Evolutionary conservation across 306 rosid genomes (phyloP).

Genomic region (Cicer judaicum): DNA sequence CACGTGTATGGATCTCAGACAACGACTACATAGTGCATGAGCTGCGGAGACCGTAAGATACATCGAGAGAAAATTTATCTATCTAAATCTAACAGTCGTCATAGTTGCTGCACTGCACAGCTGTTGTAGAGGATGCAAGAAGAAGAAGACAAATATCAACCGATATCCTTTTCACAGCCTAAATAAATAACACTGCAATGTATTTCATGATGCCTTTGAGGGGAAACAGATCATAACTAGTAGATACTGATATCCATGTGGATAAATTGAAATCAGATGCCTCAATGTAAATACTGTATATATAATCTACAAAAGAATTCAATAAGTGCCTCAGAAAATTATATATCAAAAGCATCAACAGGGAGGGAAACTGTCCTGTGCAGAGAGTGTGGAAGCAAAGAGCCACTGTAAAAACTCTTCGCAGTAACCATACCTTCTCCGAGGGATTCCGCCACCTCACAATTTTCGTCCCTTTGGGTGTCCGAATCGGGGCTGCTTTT

Average conservation of each 20-base stretch:
- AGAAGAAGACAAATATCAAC: not conserved
- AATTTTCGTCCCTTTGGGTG: conserved; percentile 55
- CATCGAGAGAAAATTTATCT: no score
- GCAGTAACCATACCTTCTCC: conserved; percentile 46
- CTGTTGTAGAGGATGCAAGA: no score
- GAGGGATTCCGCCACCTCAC: conserved; percentile 53
- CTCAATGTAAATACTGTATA: conserved; percentile 38
- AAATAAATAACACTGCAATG: conserved; percentile 13
- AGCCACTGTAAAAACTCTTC: conserved; percentile 51
- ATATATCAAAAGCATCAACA: conserved; percentile 82
- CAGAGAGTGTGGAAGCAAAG: conserved; percentile 65
- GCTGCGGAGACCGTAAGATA: no score
- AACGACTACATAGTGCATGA: no score
- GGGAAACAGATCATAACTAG: conserved; percentile 4
- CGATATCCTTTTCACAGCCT: not conserved
- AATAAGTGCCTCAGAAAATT: conserved; percentile 49
- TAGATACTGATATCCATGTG: no score
- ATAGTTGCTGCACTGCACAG: no score
- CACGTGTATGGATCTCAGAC: no score
- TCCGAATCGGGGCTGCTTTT: conserved; percentile 61
- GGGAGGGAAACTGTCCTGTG: conserved; percentile 85
- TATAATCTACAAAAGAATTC: conserved; percentile 57
- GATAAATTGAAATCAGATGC: conserved; percentile 33
- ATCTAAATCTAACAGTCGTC: no score
- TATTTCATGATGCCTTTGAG: conserved; percentile 19